Evolutionary conservation across 305 asterid species (phyloP).

Genomic region (Fraxinus ornus): DNA sequence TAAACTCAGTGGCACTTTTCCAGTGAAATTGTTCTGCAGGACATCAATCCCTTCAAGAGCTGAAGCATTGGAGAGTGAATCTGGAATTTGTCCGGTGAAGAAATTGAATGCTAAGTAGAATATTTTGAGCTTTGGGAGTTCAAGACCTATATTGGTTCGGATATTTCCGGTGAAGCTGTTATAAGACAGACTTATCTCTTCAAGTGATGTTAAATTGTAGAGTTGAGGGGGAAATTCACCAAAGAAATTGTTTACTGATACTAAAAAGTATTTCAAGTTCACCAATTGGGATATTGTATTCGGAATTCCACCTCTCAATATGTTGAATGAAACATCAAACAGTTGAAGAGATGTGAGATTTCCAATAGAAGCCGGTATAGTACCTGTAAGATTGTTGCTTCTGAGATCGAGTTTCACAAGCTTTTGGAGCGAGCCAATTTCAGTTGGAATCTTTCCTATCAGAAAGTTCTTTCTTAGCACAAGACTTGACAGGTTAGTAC

Average conservation of each 20-base stretch:
- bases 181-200: background rate
- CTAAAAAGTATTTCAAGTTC: conserved; percentile 15
- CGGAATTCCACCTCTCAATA: conserved; percentile 35
- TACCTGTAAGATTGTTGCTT: conserved; percentile 48
- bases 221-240: conserved; percentile 32
- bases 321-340: conserved; percentile 33
- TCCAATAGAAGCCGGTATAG: conserved; percentile 38
- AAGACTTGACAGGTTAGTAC: conserved; percentile 27
- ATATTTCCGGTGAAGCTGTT: conserved; percentile 26
- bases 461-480: conserved; percentile 35
- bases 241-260: conserved; percentile 29
- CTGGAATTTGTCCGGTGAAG: conserved; percentile 34
- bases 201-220: conserved; percentile 27
- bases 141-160: conserved; percentile 24
- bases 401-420: conserved; percentile 28
- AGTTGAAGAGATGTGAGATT: conserved; percentile 33
- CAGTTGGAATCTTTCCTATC: conserved; percentile 30
- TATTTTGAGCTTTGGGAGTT: conserved; percentile 29
- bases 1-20: conserved; percentile 25
- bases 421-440: conserved; percentile 30
- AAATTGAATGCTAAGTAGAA: conserved; percentile 27
- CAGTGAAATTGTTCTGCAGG: conserved; percentile 32
- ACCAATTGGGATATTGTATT: conserved; percentile 27
- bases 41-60: conserved; percentile 26
- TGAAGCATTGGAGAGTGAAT: conserved; percentile 33